A percentile compares a stretch with the other conserved stretches of the same genome.
Evolutionary conservation across 2,329 filamentous ascomycete genomes (phyloP).

Genomic region (Fusarium sp.): DNA sequence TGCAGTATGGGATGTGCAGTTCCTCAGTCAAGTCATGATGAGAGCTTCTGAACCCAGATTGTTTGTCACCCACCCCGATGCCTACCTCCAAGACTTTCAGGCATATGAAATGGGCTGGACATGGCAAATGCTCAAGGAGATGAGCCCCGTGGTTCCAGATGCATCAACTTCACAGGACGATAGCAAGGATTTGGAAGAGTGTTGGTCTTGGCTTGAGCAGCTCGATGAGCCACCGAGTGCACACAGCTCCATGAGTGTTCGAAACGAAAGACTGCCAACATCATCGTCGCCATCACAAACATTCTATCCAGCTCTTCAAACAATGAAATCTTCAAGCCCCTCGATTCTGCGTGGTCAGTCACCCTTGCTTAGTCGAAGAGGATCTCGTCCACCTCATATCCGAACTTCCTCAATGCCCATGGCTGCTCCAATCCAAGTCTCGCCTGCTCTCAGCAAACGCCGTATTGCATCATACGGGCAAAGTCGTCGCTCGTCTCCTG

Average conservation of each 20-base stretch:
- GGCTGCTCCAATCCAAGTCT: slow-evolving; percentile 55
- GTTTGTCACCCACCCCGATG: slow-evolving; percentile 82
- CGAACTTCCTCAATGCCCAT: slow-evolving; percentile 69
- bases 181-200: slow-evolving; percentile 71
- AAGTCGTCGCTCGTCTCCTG: slow-evolving; percentile 53
- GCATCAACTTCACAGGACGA: slow-evolving; percentile 53
- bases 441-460: slow-evolving; percentile 60
- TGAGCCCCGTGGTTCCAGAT: slow-evolving; percentile 71
- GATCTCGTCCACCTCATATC: slow-evolving; percentile 63
- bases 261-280: slow-evolving; percentile 58
- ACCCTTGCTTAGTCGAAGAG: slow-evolving; percentile 57
- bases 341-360: slow-evolving; percentile 58
- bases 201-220: slow-evolving; percentile 73
- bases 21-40: slow-evolving; percentile 82
- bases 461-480: slow-evolving; percentile 62
- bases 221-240: slow-evolving; percentile 71
- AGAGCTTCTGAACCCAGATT: slow-evolving; percentile 76
- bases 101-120: slow-evolving; percentile 73
- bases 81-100: slow-evolving; percentile 76
- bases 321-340: slow-evolving; percentile 52
- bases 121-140: slow-evolving; percentile 77
- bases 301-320: slow-evolving; percentile 44
- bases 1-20: slow-evolving; percentile 78
- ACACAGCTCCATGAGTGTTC: slow-evolving; percentile 60
- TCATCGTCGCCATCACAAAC: slow-evolving; percentile 61